These are phyloP conservation scores for Aurantiochytrium sp. DNA, from an alignment of 108 stramenopile genomes.

Conservation along the genomic window DNA sequence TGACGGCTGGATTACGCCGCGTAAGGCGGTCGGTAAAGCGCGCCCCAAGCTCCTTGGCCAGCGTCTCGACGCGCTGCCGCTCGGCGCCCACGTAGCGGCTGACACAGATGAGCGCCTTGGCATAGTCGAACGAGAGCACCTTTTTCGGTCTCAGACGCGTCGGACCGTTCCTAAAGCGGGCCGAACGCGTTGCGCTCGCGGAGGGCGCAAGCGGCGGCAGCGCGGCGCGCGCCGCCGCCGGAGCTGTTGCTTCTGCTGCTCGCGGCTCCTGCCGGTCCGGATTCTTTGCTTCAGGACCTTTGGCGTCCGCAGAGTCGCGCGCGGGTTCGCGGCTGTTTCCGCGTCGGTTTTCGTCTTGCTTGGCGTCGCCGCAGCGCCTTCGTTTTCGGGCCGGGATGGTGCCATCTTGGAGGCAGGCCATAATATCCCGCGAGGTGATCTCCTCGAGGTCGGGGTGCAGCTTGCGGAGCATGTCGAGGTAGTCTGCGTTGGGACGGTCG, in stretches of 20 bases:
- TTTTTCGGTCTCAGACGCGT: neutral
- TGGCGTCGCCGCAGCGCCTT: neutral
- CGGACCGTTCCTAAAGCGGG: neutral
- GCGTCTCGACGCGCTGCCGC: neutral
- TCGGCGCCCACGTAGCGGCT: neutral
- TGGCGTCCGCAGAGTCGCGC: too few relatives aligned
- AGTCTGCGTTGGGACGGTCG: slow-evolving; percentile 1
- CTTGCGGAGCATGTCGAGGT: neutral
- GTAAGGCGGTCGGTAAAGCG: slow-evolving; percentile 2
- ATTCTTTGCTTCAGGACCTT: too few relatives aligned
- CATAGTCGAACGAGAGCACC: neutral
- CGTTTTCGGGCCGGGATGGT: neutral
- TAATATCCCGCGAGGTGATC: neutral
- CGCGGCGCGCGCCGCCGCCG: neutral
- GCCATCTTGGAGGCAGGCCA: neutral
- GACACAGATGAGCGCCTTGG: neutral
- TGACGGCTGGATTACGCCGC: neutral
- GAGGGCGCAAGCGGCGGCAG: neutral
- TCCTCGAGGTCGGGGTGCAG: neutral
- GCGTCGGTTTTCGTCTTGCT: neutral
- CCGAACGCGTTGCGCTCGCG: neutral
- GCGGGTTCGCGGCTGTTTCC: neutral
- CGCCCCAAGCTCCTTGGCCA: slow-evolving; percentile 11
- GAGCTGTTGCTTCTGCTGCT: too few relatives aligned
- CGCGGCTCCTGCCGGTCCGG: too few relatives aligned